These are phyloP conservation scores for Suillus ampliporus DNA, from an alignment of 768 basidiomycete species.

Conservation along the genomic window DNA sequence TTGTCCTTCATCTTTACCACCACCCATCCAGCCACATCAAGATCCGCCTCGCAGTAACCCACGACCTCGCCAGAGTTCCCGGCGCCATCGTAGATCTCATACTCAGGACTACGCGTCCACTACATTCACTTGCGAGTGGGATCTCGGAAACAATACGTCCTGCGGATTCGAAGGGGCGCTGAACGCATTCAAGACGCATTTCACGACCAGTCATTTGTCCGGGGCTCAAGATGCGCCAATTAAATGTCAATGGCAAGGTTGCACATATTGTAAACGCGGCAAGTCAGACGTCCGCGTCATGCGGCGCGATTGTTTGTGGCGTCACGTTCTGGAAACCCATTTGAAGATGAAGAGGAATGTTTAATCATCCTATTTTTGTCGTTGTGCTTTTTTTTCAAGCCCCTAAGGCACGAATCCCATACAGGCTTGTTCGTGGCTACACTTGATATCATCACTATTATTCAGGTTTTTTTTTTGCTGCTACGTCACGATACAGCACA, in stretches of 20 bases:
- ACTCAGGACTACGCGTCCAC: neutral
- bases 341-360: neutral
- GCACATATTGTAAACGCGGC: neutral
- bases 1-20: neutral
- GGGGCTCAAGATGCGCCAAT: neutral
- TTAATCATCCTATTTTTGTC: neutral
- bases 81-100: neutral
- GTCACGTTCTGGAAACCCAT: neutral
- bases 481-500: too few species aligned
- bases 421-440: too few species aligned
- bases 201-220: neutral
- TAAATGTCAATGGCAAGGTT: neutral
- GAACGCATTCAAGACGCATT: neutral
- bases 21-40: neutral
- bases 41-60: neutral
- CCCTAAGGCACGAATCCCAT: neutral
- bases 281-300: neutral
- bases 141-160: neutral
- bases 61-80: neutral
- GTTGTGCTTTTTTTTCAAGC: neutral
- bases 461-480: too few species aligned
- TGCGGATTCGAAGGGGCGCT: neutral
- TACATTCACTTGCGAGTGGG: neutral
- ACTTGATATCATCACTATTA: neutral
- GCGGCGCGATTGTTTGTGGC: neutral